Evolutionary conservation across 805 yeast genomes (phyloP), one percentile per base, ranked within the genome.

Genomic region (Starmerella potacharoeniae): DNA sequence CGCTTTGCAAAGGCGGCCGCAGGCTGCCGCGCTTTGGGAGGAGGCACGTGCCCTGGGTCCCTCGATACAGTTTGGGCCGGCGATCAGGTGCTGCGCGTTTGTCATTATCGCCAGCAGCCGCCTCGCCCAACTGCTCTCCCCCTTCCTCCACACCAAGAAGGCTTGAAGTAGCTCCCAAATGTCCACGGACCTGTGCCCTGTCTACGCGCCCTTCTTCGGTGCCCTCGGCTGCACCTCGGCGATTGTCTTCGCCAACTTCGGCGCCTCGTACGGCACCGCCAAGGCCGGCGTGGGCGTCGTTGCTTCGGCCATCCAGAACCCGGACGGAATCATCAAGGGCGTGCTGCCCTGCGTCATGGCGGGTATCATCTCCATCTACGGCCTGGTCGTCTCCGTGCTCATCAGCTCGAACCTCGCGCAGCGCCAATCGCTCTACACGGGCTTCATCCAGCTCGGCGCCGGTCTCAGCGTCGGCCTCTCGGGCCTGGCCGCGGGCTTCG

Each of bases 221-320:
- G 91, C 97, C 64, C 87, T 93, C 69, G 99, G 99, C 71, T 95
- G 98, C 80, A 95, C 98, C 57, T 88, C 97, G 53, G 97, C 99
- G 72, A 93, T 93, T 70, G 88, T 95, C 69, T 93, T 93, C 82
- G 90, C 98, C 72, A 88, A 96, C 70, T 88, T 90, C 71, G 98
- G 98, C 77, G 97, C 98, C 68, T 87, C 96, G 55, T 90, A 90
- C 74, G 98, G 98, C 77, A 91, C 97, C 63, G 98, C 98, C 69
- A 91, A 91, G 75, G 86, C 96, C 30, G 98, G 98, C 77, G 96
- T 93, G 63, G 98, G 97, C 82, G 90, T 91, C 71, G 91, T 96
- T 77, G 98, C 96, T 70, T 88, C 96, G 63, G 86, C 95, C 75
- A 96, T 90, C 59, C 77, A 91, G 71, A 87, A 96, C 83, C 98